Evolutionary conservation across 2,329 filamentous ascomycete genomes (phyloP).

Genomic region (Monosporascus sp.): DNA sequence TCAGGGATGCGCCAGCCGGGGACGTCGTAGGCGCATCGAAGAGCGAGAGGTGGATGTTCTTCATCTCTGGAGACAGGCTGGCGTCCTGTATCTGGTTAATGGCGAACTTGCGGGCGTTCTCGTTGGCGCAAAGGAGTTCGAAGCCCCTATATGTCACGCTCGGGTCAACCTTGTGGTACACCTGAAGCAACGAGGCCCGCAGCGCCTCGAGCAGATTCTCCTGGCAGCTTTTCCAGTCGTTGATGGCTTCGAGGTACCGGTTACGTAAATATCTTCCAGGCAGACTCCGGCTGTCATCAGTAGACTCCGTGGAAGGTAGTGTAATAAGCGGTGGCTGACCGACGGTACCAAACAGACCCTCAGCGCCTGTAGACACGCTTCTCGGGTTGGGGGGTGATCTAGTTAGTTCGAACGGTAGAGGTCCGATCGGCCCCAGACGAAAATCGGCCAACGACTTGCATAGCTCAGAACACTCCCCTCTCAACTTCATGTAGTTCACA

Average conservation of each 20-base stretch:
- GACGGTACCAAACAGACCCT: not conserved
- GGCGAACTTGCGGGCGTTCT: constrained; percentile 34
- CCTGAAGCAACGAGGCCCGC: constrained; percentile 35
- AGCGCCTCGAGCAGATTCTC: constrained; percentile 37
- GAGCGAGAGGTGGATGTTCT: constrained; percentile 18
- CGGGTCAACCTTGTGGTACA: constrained; percentile 41
- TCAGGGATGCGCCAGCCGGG: constrained; percentile 39
- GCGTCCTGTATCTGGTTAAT: constrained; percentile 42
- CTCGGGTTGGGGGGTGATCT: not conserved
- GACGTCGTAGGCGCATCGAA: constrained; percentile 32
- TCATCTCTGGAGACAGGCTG: constrained; percentile 8
- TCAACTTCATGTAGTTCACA: constrained; percentile 37
- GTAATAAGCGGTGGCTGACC: no score
- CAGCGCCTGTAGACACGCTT: constrained; percentile 11
- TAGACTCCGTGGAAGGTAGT: no score
- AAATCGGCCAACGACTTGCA: constrained; percentile 32
- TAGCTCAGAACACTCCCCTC: constrained; percentile 34
- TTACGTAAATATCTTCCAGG: constrained; percentile 17
- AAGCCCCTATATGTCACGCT: constrained; percentile 38
- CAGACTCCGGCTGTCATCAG: no score
- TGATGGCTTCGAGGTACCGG: constrained; percentile 32
- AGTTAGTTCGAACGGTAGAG: constrained; percentile 7
- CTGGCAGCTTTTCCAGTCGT: constrained; percentile 40
- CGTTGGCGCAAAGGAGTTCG: constrained; percentile 37
- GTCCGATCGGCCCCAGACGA: constrained; percentile 1